Conservation (phyloP, 2,329 filamentous ascomycete genomes). For the Pezicula neosporulosa region DNA sequence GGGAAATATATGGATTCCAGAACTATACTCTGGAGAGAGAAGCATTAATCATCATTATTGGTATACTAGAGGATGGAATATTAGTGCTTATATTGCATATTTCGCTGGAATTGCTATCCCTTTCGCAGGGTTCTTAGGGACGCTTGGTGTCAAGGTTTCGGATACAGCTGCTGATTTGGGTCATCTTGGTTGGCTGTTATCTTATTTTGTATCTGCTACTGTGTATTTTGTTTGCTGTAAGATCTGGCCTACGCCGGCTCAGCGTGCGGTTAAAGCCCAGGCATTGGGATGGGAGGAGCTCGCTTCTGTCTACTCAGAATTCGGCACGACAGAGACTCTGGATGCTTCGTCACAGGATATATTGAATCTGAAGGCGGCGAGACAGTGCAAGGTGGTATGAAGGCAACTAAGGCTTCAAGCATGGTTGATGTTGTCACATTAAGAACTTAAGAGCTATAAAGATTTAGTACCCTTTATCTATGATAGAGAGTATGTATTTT, state of each 20-base stretch:
- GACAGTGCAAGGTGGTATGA: no score
- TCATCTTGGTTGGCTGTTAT: constrained; percentile 26
- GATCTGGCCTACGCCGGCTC: constrained; percentile 28
- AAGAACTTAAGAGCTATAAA: no score
- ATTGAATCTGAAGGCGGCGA: no score
- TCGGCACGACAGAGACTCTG: background rate
- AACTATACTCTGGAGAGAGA: constrained; percentile 19
- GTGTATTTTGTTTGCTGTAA: constrained; percentile 26
- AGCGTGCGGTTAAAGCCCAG: constrained; percentile 22
- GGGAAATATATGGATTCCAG: constrained; percentile 21
- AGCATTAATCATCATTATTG: constrained; percentile 21
- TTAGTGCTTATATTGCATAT: constrained; percentile 26
- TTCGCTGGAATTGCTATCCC: constrained; percentile 22
- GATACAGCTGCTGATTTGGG: constrained; percentile 21
- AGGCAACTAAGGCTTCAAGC: no score
- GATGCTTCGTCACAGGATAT: background rate
- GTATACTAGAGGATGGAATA: constrained; percentile 23
- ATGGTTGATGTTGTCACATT: no score
- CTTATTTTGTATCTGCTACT: constrained; percentile 18
- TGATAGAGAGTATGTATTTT: no score
- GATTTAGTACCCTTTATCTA: no score
- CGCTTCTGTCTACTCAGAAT: background rate
- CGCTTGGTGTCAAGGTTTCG: constrained; percentile 21
- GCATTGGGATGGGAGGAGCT: constrained; percentile 13
- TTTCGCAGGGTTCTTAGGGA: constrained; percentile 24